A percentile compares a stretch with the other conserved stretches of the same genome.
These are phyloP conservation scores for Pyrenophora tritici-repentis DNA, from an alignment of 2,329 filamentous ascomycete species.

Conservation along the genomic window DNA sequence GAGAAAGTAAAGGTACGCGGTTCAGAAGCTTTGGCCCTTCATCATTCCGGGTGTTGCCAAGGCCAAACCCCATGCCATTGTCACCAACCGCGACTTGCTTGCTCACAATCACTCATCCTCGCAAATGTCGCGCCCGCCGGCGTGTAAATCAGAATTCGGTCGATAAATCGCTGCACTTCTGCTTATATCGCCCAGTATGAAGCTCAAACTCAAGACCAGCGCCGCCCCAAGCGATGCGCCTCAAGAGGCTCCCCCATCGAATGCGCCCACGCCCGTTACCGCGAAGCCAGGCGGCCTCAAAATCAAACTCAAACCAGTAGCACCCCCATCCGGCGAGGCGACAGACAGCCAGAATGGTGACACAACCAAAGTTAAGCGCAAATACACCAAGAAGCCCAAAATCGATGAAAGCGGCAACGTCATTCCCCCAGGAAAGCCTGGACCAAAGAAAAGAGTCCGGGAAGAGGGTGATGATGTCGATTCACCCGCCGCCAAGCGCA, in stretches of 20 bases:
- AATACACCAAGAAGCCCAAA: slow-evolving; percentile 51
- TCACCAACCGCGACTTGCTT: slow-evolving; percentile 11
- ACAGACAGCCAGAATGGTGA: slow-evolving; percentile 38
- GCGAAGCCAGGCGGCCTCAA: slow-evolving; percentile 31
- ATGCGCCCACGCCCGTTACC: slow-evolving; percentile 18
- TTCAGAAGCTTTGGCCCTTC: slow-evolving; percentile 28
- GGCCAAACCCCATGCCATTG: slow-evolving; percentile 8
- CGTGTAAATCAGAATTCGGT: slow-evolving; percentile 7
- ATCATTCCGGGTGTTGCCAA: slow-evolving; percentile 22
- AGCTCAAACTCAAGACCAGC: slow-evolving; percentile 40
- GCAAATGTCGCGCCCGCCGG: slow-evolving; percentile 18
- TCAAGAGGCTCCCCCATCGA: slow-evolving; percentile 16
- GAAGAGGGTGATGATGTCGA: slow-evolving; percentile 42
- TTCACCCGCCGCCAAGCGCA: slow-evolving; percentile 39
- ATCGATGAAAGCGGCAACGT: slow-evolving; percentile 37
- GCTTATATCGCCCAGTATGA: slow-evolving; percentile 28
- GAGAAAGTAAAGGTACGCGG: slow-evolving; percentile 17
- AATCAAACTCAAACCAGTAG: slow-evolving; percentile 39
- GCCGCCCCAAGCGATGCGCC: slow-evolving; percentile 30
- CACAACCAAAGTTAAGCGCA: slow-evolving; percentile 49
- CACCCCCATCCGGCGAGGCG: slow-evolving; percentile 27
- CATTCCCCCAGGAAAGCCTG: slow-evolving; percentile 31
- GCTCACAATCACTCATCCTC: slow-evolving; percentile 2
- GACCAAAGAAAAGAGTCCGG: slow-evolving; percentile 43
- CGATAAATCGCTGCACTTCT: not conserved